A percentile compares a stretch with the other conserved stretches of the same genome.
phyloP scores from a whole-genome alignment of 2,329 filamentous ascomycete species.

The Aspergillus caelatus region DNA sequence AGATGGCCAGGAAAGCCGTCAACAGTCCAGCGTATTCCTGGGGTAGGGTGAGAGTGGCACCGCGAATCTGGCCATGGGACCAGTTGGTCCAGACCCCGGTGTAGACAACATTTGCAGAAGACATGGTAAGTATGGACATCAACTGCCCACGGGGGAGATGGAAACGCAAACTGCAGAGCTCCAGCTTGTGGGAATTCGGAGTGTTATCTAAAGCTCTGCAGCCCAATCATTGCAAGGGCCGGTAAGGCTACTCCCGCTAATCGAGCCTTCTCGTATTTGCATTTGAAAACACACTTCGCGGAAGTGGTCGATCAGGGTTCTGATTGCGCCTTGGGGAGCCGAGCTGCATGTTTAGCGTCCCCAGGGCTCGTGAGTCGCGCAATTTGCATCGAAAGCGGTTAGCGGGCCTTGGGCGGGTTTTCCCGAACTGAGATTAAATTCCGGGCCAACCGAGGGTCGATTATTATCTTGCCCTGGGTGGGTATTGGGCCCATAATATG shows the following conservation, averaged over 20 bases:
- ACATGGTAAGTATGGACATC: background rate
- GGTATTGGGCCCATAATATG: background rate
- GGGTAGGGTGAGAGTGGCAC: conserved; percentile 30
- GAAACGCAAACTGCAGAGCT: background rate
- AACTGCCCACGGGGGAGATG: background rate
- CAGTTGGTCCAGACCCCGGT: conserved; percentile 31
- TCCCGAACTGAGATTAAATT: background rate
- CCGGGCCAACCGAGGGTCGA: background rate
- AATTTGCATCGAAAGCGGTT: background rate
- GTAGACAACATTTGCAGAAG: conserved; percentile 9
- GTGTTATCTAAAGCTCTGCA: background rate
- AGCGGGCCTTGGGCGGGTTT: background rate
- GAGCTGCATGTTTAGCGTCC: background rate
- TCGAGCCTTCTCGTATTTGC: background rate
- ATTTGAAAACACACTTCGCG: background rate
- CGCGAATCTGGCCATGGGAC: conserved; percentile 24
- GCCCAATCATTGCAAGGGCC: background rate
- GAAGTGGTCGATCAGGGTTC: background rate
- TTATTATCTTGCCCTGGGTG: background rate
- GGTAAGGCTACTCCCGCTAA: background rate
- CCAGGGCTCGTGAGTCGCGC: background rate
- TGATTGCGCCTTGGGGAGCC: background rate
- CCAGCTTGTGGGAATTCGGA: background rate
- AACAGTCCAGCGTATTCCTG: conserved; percentile 23
- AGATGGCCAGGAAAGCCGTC: conserved; percentile 31